Conservation (phyloP, 495 filamentous ascomycete species). For the Staphylotrichum tortipilum region DNA sequence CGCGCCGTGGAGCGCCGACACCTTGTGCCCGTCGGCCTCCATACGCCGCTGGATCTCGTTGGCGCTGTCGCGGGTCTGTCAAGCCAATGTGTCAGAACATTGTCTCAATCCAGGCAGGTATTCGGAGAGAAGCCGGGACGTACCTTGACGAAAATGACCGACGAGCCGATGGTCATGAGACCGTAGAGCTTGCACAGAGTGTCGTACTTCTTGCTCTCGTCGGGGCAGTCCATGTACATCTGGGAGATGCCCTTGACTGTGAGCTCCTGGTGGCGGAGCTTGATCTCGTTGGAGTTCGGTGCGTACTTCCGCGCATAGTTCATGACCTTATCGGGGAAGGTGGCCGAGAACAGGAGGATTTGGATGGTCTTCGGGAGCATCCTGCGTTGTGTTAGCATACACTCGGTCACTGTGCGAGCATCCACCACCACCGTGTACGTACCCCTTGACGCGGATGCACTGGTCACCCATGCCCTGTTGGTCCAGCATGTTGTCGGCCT, state of each 20-base stretch:
- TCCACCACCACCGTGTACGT: too few relatives aligned
- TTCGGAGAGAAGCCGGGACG: constrained; percentile 10
- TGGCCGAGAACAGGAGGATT: constrained; percentile 90
- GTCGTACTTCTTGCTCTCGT: constrained; percentile 74
- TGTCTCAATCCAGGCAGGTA: too few relatives aligned
- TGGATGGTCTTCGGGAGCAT: constrained; percentile 65
- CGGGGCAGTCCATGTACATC: constrained; percentile 84
- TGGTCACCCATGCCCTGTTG: constrained; percentile 92
- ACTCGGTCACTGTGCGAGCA: too few relatives aligned
- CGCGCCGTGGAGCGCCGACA: constrained; percentile 77
- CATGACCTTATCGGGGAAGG: constrained; percentile 80
- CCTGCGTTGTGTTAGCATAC: constrained; percentile 34
- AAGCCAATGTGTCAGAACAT: constrained; percentile 18
- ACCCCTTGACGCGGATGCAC: constrained; percentile 81
- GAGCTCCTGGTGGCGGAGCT: constrained; percentile 79
- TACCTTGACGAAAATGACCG: constrained; percentile 95
- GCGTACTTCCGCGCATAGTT: constrained; percentile 71
- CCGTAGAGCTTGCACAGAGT: constrained; percentile 87
- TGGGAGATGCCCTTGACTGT: constrained; percentile 96
- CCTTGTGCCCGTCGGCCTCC: constrained; percentile 79
- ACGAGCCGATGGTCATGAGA: constrained; percentile 88
- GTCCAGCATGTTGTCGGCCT: constrained; percentile 94
- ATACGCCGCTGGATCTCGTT: constrained; percentile 75
- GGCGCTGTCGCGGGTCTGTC: constrained; percentile 71
- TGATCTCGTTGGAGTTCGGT: constrained; percentile 78